Percentiles rank a stretch among this genome's conserved stretches.
Evolutionary conservation across 805 yeast genomes (phyloP).

Genomic region (Tetrapisispora phaffii): DNA sequence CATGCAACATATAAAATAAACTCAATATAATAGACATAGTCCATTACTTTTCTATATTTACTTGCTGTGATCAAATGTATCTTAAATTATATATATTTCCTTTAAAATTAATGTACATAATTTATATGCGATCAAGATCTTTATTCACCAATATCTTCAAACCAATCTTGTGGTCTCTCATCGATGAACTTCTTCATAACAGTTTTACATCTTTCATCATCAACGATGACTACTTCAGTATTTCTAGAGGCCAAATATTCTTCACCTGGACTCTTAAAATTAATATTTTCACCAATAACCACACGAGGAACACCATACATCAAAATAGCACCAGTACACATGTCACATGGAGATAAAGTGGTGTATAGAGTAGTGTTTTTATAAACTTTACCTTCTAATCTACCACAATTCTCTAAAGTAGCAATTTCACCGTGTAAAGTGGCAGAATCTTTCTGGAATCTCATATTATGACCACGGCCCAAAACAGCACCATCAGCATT

Average conservation of each 20-base stretch:
- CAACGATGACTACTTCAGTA: slow-evolving; percentile 55
- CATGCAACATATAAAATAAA: too few species aligned
- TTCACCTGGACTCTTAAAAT: slow-evolving; percentile 70
- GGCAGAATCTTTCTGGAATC: slow-evolving; percentile 77
- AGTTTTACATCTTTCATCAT: slow-evolving; percentile 52
- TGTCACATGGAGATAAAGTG: slow-evolving; percentile 83
- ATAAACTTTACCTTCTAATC: slow-evolving; percentile 70
- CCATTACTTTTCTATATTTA: too few species aligned
- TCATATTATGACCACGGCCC: slow-evolving; percentile 84
- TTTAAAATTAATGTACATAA: too few species aligned
- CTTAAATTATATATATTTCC: too few species aligned
- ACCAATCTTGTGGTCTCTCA: slow-evolving; percentile 72
- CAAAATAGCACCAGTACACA: slow-evolving; percentile 91
- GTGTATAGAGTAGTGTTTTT: slow-evolving; percentile 86
- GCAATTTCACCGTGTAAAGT: slow-evolving; percentile 89
- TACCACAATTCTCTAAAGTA: slow-evolving; percentile 82
- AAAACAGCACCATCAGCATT: slow-evolving; percentile 65
- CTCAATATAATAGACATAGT: too few species aligned
- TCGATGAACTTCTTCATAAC: slow-evolving; percentile 71
- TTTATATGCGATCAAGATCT: too few species aligned
- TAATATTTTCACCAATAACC: slow-evolving; percentile 82
- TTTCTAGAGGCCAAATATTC: slow-evolving; percentile 58
- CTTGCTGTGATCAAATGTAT: too few species aligned
- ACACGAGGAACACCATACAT: slow-evolving; percentile 82
- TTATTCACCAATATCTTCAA: slow-evolving; percentile 62